Conservation (phyloP, 2,329 filamentous ascomycete genomes). For the Beauveria varroae region DNA sequence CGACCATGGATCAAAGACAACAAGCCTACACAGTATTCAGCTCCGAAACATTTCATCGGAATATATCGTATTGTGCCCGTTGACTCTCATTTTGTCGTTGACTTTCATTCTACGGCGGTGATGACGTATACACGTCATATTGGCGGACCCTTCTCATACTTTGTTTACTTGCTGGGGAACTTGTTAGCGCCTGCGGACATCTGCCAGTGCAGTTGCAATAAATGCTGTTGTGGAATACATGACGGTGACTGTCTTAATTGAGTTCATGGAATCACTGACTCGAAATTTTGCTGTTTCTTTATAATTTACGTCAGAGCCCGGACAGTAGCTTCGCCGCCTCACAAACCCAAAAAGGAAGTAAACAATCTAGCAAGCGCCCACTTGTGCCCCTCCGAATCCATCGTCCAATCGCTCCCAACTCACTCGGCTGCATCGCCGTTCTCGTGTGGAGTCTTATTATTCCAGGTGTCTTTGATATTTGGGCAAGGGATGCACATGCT, state of each 20-base stretch:
- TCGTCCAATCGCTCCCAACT: background rate
- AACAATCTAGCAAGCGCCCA: constrained; percentile 5
- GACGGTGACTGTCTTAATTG: background rate
- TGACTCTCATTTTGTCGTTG: background rate
- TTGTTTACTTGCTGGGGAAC: background rate
- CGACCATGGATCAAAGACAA: background rate
- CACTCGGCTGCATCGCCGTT: constrained; percentile 1
- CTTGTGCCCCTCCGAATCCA: background rate
- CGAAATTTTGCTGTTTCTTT: background rate
- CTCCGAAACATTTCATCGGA: background rate
- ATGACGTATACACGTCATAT: background rate
- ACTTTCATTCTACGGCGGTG: background rate
- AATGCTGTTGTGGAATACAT: background rate
- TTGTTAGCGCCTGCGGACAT: too few relatives aligned
- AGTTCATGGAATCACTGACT: background rate
- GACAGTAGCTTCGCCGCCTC: background rate
- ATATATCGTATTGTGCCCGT: background rate
- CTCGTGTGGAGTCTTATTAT: constrained; percentile 6
- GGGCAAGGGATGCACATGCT: background rate
- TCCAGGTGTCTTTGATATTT: constrained; percentile 8
- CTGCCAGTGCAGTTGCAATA: too few relatives aligned
- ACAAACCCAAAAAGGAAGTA: background rate
- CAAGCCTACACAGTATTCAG: background rate
- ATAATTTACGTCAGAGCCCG: background rate
- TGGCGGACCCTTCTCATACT: background rate